phyloP scores from a whole-genome alignment of 306 rosid species.

The Oemleria cerasiformis region DNA sequence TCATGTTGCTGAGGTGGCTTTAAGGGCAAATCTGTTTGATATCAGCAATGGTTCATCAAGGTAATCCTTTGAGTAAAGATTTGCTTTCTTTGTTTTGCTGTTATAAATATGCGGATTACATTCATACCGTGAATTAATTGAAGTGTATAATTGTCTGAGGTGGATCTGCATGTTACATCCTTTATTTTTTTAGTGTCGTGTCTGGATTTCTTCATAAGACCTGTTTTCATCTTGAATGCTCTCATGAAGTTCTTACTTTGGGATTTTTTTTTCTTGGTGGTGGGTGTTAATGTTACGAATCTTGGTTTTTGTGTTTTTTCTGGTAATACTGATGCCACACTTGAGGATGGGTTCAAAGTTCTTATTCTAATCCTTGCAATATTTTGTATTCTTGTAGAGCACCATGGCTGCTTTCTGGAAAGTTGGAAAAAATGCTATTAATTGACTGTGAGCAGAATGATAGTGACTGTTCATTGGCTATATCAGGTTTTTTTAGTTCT shows the following conservation, averaged over 20 bases:
- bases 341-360: not conserved
- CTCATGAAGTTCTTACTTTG: not conserved
- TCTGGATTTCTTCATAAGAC: not conserved
- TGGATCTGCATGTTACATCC: not conserved
- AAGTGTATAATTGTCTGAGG: not conserved
- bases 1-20: slow-evolving; percentile 53
- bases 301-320: not conserved
- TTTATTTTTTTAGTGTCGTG: not conserved
- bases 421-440: slow-evolving; percentile 71
- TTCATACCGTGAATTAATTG: not conserved
- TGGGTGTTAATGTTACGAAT: not conserved
- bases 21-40: slow-evolving; percentile 73
- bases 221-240: not conserved
- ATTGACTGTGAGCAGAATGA: slow-evolving; percentile 80
- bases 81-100: not conserved
- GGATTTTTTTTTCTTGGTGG: no score
- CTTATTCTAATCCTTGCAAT: slow-evolving; percentile 14
- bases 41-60: slow-evolving; percentile 52
- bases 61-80: slow-evolving; percentile 32
- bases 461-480: slow-evolving; percentile 57
- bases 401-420: slow-evolving; percentile 85
- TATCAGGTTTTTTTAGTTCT: slow-evolving; percentile 45
- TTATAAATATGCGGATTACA: not conserved
- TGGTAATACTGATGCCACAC: slow-evolving; percentile 3
- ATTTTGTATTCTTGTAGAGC: slow-evolving; percentile 36